A percentile compares a stretch with the other conserved stretches of the same genome.
phyloP scores from a whole-genome alignment of 2,329 filamentous ascomycete genomes.

The Apiospora arundinis region DNA sequence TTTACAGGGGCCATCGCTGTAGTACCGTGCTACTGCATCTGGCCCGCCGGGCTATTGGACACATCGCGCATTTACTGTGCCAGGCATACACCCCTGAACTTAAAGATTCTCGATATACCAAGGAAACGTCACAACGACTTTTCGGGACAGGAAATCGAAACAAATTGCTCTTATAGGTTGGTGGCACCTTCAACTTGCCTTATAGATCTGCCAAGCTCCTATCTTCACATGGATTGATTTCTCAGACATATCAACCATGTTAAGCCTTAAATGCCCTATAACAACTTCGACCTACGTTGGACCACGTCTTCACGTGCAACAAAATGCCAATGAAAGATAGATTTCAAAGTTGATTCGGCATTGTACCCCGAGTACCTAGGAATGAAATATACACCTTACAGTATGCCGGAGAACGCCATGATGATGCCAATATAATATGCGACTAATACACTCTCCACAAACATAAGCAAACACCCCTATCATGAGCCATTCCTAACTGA shows the following conservation, averaged over 20 bases:
- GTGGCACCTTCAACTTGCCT: not conserved
- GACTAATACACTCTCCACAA: constrained; percentile 18
- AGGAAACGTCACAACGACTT: not conserved
- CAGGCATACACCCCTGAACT: not conserved
- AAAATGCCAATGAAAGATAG: not conserved
- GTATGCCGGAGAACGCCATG: constrained; percentile 23
- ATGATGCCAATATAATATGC: constrained; percentile 23
- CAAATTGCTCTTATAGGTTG: not conserved
- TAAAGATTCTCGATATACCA: not conserved
- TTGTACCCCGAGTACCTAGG: not conserved
- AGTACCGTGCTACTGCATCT: not conserved
- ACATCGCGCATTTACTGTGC: not conserved
- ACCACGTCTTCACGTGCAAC: not conserved
- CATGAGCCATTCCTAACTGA: not conserved
- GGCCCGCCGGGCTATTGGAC: constrained; percentile 1
- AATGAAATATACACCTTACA: constrained; percentile 22
- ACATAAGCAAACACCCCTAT: not conserved
- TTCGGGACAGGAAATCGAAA: not conserved
- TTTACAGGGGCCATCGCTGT: not conserved
- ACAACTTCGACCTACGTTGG: not conserved
- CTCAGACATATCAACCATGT: no score
- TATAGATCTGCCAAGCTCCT: not conserved
- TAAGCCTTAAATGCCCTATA: no score
- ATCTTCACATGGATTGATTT: not conserved
- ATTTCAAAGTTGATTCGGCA: not conserved